Evolutionary conservation across 768 basidiomycete genomes (phyloP), one percentile per base, ranked within the genome.

Genomic region (Mycena chlorophos): DNA sequence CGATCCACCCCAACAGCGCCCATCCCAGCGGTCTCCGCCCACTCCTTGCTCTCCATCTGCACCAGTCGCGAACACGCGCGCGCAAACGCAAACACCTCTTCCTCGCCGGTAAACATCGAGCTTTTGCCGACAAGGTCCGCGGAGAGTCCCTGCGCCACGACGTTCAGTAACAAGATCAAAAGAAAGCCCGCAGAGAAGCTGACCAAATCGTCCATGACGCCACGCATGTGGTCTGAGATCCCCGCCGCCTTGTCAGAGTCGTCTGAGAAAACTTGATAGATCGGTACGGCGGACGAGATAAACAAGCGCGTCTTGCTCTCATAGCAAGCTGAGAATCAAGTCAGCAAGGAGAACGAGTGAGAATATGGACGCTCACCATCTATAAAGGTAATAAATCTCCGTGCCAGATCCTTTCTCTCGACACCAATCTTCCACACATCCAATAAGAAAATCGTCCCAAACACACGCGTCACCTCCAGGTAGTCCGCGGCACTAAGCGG

Each of bases 41-140:
- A 96, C 62, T 94, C 89, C 63, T 79, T 87, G 67, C 91, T 94
- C 16, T 94, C 92, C 91, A 93, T 93, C 69, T 93, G 84, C 42
- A 91, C 88, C 17, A 93, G 75, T 40, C 92, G 79, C 22, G 89
- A 92, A 66, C 91, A 93, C 19, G 95, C 95, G 30, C 97, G 83
- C 12, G 94, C 94, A 69, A 98, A 99, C 0, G 97, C 97, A 68
- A 99, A 99, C 0, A 98, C 69, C 71, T 98, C 97, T 70, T 98
- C 97, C 65, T 98, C 95, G 3, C 96, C 95, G 0, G 88, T 88
- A 68, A 98, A 98, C 76, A 99, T 89, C 39, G 93, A 88, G 58
- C 89, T 92, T 1, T 79, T 76, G 29, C 93, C 91, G 17, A 96
- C 88, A 19, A 81, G 73, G 26, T 93, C 85, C 22, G 79, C 80